Evolutionary conservation across 176 grass and related monocot species (phyloP), one percentile per base, ranked within the genome.

Genomic region (Dactylis glomerata): DNA sequence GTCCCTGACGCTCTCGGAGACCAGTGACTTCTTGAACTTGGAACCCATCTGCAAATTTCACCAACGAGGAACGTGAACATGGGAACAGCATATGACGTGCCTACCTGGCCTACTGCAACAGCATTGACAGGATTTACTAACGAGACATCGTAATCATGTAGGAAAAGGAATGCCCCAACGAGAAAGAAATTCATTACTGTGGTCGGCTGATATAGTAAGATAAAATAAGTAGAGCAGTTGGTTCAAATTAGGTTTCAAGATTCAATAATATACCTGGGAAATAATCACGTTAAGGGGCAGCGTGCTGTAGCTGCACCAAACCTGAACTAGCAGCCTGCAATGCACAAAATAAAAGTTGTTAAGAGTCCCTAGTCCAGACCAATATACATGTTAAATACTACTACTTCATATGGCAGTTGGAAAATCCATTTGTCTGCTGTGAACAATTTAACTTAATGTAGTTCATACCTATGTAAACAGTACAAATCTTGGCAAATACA

Each of bases 291-390:
- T 98, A 40, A 94, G 83, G 20, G 96, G 96, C 64, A 98, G 88
- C 38, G 93, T 95, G 87, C 86, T 92, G 91, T 94, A 98, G 89
- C 96, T 98, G 87, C 93, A 95, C 96, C 96, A 98, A 75, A 98
- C 90, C 58, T 98, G 96, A 87, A 98, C 91, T 50, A 91, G 73
- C 23, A 98, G 13, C 89, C 96, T 95, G 86, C 36, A 94, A 88
- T 50, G 19, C 64, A 66, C 82, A 79, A 10, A 72, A 52, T 26
- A 17, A 40, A 74, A 78, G 34, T 6, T 38, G n/a, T 46, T 46
- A 23, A 71, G 31, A 85, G 36, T 78, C 50, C 14, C 17, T 2
- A 81, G 30, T 82, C 40, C 33, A 45, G 68, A 38, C 24, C 22
- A 73, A 32, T 76, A 55, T 32, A 46, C 15, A 41, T 85, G 14